A percentile compares a stretch with the other conserved stretches of the same genome.
Evolutionary conservation across 805 yeast species (phyloP).

Genomic region (Suhomyces emberorum): DNA sequence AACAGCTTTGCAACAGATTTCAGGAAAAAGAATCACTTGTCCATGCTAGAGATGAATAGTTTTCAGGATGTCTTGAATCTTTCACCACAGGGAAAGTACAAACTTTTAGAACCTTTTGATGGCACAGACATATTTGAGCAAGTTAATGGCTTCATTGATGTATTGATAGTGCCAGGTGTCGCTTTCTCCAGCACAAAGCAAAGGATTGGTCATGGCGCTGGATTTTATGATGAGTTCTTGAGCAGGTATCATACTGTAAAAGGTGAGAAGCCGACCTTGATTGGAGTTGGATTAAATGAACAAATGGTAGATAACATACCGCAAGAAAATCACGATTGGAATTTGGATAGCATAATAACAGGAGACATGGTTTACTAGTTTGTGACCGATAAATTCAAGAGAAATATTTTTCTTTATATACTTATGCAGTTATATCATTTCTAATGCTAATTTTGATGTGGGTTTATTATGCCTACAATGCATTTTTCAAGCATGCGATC

Average conservation of each 20-base stretch:
- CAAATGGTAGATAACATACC: slow-evolving; percentile 58
- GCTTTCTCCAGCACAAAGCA: slow-evolving; percentile 56
- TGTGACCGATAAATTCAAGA: no score
- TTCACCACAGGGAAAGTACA: slow-evolving; percentile 65
- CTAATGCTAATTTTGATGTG: no score
- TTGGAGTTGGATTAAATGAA: slow-evolving; percentile 66
- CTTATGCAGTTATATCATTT: no score
- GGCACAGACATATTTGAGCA: slow-evolving; percentile 27
- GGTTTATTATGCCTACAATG: slow-evolving; percentile 55
- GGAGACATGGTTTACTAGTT: slow-evolving; percentile 20
- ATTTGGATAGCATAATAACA: slow-evolving; percentile 52
- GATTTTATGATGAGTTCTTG: slow-evolving; percentile 75
- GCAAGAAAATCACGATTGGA: slow-evolving; percentile 60
- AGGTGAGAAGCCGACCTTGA: slow-evolving; percentile 36
- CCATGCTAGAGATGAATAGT: slow-evolving; percentile 51
- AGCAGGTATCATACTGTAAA: slow-evolving; percentile 16
- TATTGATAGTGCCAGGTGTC: slow-evolving; percentile 81
- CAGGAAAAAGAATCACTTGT: slow-evolving; percentile 41
- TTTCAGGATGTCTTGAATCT: slow-evolving; percentile 43
- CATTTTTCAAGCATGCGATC: slow-evolving; percentile 80
- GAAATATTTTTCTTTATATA: no score
- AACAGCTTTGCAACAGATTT: slow-evolving; percentile 24
- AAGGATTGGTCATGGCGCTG: slow-evolving; percentile 90
- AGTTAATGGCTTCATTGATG: slow-evolving; percentile 50
- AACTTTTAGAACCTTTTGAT: slow-evolving; percentile 61